Evolutionary conservation across 352 stramenopile species (phyloP).

Genomic region (Globisporangium mamillatum): DNA sequence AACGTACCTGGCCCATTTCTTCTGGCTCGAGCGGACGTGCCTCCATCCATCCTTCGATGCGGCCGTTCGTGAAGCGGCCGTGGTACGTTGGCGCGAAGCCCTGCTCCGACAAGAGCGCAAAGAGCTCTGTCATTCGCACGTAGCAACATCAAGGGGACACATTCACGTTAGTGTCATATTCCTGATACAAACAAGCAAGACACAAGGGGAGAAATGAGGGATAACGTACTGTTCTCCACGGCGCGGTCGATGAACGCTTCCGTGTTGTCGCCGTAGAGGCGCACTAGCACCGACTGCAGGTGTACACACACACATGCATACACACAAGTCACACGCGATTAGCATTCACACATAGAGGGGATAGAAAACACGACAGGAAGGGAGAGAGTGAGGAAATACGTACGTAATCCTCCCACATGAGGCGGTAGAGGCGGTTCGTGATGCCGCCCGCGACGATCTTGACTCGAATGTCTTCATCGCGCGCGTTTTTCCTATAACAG

Average conservation of each 20-base stretch:
- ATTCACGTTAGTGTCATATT: slow-evolving; percentile 9
- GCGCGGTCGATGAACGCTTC: slow-evolving; percentile 91
- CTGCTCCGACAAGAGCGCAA: slow-evolving; percentile 77
- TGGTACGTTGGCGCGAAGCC: slow-evolving; percentile 89
- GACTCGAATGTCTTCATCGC: slow-evolving; percentile 64
- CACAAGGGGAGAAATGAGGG: neutral
- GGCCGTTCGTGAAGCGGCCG: slow-evolving; percentile 90
- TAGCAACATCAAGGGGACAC: slow-evolving; percentile 4
- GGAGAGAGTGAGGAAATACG: neutral
- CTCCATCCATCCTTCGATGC: slow-evolving; percentile 90
- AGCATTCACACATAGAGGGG: neutral
- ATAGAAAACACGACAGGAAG: neutral
- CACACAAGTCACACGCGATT: neutral
- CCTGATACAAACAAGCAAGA: neutral
- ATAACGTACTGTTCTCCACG: slow-evolving; percentile 85
- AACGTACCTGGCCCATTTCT: slow-evolving; percentile 73
- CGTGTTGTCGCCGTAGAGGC: slow-evolving; percentile 91
- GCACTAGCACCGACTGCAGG: slow-evolving; percentile 77
- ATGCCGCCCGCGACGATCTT: slow-evolving; percentile 90
- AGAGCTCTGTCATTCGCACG: slow-evolving; percentile 50
- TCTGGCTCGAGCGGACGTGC: slow-evolving; percentile 79
- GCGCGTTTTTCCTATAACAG: slow-evolving; percentile 39
- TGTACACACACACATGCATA: neutral
- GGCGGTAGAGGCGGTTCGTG: slow-evolving; percentile 91
- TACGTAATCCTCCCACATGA: slow-evolving; percentile 65